phyloP scores from a whole-genome alignment of 345 rosid species.

The Turnera subulata region DNA sequence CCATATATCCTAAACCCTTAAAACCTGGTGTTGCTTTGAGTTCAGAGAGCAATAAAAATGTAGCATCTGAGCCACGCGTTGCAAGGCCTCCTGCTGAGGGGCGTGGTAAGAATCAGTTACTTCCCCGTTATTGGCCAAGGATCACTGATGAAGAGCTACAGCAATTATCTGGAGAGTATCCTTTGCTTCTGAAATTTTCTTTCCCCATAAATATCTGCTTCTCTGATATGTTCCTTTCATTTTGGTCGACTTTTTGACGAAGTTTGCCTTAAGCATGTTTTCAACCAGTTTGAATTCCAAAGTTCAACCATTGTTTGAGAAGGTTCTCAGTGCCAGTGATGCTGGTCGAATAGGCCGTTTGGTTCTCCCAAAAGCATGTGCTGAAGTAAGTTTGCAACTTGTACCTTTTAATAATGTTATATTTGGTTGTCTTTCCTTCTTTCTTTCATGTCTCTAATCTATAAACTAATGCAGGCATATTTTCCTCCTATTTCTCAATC shows the following conservation, averaged over 20 bases:
- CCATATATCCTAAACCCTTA: constrained; percentile 51
- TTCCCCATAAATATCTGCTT: constrained; percentile 1
- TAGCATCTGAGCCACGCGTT: constrained; percentile 43
- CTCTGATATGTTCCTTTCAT: constrained; percentile 2
- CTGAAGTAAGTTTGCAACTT: constrained; percentile 61
- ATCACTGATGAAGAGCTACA: constrained; percentile 91
- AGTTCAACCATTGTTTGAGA: constrained; percentile 88
- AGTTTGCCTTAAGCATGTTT: constrained; percentile 38
- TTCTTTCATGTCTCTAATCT: constrained; percentile 18
- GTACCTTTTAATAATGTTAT: neutral
- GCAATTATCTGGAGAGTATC: constrained; percentile 92
- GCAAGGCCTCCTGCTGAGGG: constrained; percentile 89
- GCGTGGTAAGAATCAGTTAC: constrained; percentile 75
- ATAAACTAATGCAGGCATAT: constrained; percentile 60
- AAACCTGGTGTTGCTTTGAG: constrained; percentile 31
- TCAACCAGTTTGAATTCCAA: constrained; percentile 62
- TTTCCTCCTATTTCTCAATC: constrained; percentile 91
- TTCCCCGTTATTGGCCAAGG: constrained; percentile 96
- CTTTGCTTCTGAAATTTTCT: constrained; percentile 20
- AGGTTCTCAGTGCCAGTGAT: constrained; percentile 93
- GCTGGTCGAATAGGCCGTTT: constrained; percentile 95
- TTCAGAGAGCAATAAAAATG: constrained; percentile 45
- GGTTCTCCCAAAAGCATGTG: constrained; percentile 97
- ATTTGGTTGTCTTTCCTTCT: neutral
- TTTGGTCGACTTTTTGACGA: neutral